These are phyloP conservation scores for Aureobasidium sp. DNA, from an alignment of 2,329 filamentous ascomycete genomes.

Conservation along the genomic window DNA sequence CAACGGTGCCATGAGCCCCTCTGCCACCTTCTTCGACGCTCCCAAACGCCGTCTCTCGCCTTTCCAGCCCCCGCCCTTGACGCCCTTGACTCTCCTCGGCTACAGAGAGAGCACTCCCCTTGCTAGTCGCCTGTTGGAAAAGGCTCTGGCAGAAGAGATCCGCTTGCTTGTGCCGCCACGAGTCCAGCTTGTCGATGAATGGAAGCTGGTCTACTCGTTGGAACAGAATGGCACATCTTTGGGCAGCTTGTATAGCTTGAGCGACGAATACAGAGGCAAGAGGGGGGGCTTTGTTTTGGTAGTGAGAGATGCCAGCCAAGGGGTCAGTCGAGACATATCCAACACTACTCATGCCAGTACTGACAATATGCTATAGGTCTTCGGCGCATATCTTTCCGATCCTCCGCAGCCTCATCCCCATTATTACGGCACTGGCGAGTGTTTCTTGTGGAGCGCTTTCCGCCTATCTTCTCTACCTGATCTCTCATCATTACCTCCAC, in stretches of 20 bases:
- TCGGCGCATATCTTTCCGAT: conserved; percentile 91
- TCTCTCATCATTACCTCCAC: conserved; percentile 55
- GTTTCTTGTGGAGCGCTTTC: conserved; percentile 79
- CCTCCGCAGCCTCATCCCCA: conserved; percentile 69
- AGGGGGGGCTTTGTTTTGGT: conserved; percentile 85
- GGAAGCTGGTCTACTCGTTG: conserved; percentile 79
- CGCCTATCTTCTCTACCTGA: conserved; percentile 51
- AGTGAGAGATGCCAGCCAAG: conserved; percentile 66
- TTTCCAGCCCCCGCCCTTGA: conserved; percentile 81
- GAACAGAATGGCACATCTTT: conserved; percentile 88
- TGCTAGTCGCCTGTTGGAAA: conserved; percentile 59
- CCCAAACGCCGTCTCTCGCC: conserved; percentile 60
- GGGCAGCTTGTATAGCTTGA: conserved; percentile 75
- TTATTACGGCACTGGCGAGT: conserved; percentile 95
- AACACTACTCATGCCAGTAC: neutral
- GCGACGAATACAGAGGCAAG: conserved; percentile 56
- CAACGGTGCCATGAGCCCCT: conserved; percentile 29
- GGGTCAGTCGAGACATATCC: conserved; percentile 44
- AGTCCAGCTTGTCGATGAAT: conserved; percentile 77
- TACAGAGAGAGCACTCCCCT: conserved; percentile 53
- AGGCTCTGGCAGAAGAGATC: conserved; percentile 82
- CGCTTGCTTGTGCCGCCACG: conserved; percentile 78
- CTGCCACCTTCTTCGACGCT: conserved; percentile 50
- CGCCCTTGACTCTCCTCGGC: conserved; percentile 64
- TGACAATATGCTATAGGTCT: conserved; percentile 43